Evolutionary conservation across 164 flowering plant genomes (phyloP).

Genomic region (Stephania cephalantha): DNA sequence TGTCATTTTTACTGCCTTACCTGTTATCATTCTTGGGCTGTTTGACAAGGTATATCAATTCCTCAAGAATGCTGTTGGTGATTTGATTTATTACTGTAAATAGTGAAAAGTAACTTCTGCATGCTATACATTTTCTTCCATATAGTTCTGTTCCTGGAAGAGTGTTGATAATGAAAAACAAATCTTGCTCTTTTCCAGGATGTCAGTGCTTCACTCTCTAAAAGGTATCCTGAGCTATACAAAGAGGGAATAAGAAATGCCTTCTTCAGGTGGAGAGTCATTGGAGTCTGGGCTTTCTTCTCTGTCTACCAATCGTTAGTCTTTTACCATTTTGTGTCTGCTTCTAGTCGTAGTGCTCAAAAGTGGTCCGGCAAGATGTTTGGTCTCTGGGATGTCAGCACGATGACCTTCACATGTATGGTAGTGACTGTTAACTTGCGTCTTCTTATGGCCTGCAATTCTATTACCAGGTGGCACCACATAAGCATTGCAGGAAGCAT

Average conservation of each 20-base stretch:
- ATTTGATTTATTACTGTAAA: background rate
- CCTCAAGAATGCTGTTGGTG: background rate
- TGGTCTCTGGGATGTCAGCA: conserved; percentile 97
- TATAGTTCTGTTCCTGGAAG: background rate
- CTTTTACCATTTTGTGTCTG: conserved; percentile 51
- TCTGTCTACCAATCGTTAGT: conserved; percentile 77
- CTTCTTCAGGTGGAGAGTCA: conserved; percentile 82
- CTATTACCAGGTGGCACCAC: conserved; percentile 87
- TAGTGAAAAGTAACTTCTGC: background rate
- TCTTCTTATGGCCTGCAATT: conserved; percentile 73
- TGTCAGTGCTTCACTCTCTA: conserved; percentile 86
- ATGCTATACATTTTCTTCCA: background rate
- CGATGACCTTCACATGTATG: conserved; percentile 82
- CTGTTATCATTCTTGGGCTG: conserved; percentile 82
- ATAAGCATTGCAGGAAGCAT: conserved; percentile 87
- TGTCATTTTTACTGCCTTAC: conserved; percentile 86
- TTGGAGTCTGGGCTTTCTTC: conserved; percentile 76
- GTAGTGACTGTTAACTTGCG: conserved; percentile 89
- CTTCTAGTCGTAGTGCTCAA: conserved; percentile 44
- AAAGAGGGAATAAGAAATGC: conserved; percentile 75
- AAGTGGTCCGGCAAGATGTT: conserved; percentile 71
- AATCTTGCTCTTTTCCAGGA: conserved; percentile 46
- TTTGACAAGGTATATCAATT: conserved; percentile 69
- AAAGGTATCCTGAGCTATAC: conserved; percentile 82
- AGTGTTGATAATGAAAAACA: background rate